phyloP scores from a whole-genome alignment of 2,329 filamentous ascomycete genomes.

The Pseudogymnoascus verrucosus region DNA sequence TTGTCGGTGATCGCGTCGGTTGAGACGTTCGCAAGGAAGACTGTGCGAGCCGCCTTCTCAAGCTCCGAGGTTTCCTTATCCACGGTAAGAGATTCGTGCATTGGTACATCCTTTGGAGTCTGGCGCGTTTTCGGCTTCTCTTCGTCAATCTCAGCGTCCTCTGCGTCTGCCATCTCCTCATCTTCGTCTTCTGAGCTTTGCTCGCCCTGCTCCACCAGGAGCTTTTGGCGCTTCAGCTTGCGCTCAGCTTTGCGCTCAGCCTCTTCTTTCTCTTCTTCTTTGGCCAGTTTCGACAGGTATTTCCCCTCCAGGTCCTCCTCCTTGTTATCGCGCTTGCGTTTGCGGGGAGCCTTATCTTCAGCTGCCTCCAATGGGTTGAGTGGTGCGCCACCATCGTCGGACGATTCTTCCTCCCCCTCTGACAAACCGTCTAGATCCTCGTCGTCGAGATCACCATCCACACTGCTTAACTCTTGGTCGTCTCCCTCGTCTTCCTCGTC shows the following conservation, averaged over 20 bases:
- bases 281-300: slow-evolving; percentile 58
- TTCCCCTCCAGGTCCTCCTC: slow-evolving; percentile 62
- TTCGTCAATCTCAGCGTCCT: slow-evolving; percentile 23
- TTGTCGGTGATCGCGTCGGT: slow-evolving; percentile 76
- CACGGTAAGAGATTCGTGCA: slow-evolving; percentile 49
- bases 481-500: slow-evolving; percentile 21
- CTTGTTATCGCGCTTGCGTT: slow-evolving; percentile 56
- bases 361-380: slow-evolving; percentile 39
- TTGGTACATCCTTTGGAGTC: slow-evolving; percentile 32
- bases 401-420: slow-evolving; percentile 25
- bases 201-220: slow-evolving; percentile 31
- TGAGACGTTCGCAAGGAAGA: slow-evolving; percentile 90
- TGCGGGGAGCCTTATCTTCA: slow-evolving; percentile 29
- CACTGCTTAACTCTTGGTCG: slow-evolving; percentile 30
- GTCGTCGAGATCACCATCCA: slow-evolving; percentile 30
- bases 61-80: slow-evolving; percentile 54
- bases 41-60: slow-evolving; percentile 80
- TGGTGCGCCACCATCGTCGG: slow-evolving; percentile 31
- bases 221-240: slow-evolving; percentile 45
- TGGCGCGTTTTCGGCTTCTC: slow-evolving; percentile 32
- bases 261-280: slow-evolving; percentile 50
- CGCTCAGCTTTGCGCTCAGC: slow-evolving; percentile 34
- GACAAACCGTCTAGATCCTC: slow-evolving; percentile 23
- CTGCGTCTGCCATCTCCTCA: slow-evolving; percentile 17
- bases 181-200: slow-evolving; percentile 25